phyloP scores from a whole-genome alignment of 768 basidiomycete genomes.

The Vishniacozyma victoriae region DNA sequence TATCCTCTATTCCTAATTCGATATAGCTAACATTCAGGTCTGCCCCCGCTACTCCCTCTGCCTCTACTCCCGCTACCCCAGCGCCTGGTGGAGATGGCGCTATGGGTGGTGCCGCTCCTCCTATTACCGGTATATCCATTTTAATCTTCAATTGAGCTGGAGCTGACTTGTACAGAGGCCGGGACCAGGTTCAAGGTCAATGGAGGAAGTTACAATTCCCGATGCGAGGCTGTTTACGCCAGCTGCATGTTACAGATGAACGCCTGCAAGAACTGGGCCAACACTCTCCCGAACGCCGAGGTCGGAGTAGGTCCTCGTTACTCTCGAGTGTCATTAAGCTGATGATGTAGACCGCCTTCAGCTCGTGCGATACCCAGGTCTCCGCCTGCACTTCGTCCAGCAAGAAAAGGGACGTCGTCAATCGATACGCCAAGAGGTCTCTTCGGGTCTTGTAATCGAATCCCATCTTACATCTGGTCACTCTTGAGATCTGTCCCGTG shows the following conservation, averaged over 20 bases:
- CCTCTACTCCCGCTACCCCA: not conserved
- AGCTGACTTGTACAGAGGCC: not conserved
- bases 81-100: not conserved
- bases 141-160: not conserved
- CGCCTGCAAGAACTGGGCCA: constrained; percentile 10
- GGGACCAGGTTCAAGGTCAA: constrained; percentile 4
- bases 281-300: constrained; percentile 6
- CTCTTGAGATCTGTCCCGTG: too few species aligned
- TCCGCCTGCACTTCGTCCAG: constrained; percentile 3
- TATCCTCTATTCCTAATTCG: not conserved
- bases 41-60: not conserved
- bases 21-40: not conserved
- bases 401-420: constrained; percentile 2
- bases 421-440: constrained; percentile 5
- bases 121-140: constrained; percentile 1
- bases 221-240: constrained; percentile 2
- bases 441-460: constrained; percentile 2
- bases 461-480: too few species aligned
- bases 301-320: constrained; percentile 1
- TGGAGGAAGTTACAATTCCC: constrained; percentile 4
- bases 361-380: constrained; percentile 2
- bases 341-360: not conserved
- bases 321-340: not conserved
- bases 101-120: constrained; percentile 6
- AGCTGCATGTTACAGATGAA: constrained; percentile 12